phyloP scores from a whole-genome alignment of 768 basidiomycete species.

The Mycena leptocephala region DNA sequence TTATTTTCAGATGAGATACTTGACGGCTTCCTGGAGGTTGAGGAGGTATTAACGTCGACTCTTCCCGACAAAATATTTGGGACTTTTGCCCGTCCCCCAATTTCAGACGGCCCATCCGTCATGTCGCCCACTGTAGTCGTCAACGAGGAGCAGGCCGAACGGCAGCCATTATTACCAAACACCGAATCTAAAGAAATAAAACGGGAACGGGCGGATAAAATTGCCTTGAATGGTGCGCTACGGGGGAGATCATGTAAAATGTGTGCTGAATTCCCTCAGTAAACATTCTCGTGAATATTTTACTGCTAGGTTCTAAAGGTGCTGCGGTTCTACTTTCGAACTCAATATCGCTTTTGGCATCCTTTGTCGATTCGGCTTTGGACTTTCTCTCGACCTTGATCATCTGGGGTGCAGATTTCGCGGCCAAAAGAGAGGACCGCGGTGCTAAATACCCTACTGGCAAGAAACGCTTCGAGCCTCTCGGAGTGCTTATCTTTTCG shows the following conservation, averaged over 20 bases:
- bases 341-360: constrained; percentile 37
- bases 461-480: constrained; percentile 39
- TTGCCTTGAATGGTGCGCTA: constrained; percentile 33
- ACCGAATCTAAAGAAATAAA: constrained; percentile 25
- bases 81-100: constrained; percentile 19
- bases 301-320: constrained; percentile 31
- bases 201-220: constrained; percentile 32
- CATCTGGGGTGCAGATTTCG: constrained; percentile 35
- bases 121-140: constrained; percentile 17
- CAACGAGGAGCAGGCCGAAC: constrained; percentile 21
- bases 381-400: constrained; percentile 38
- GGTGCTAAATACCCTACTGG: constrained; percentile 35
- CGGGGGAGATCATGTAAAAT: no score
- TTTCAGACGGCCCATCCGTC: constrained; percentile 20
- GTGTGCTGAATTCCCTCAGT: constrained; percentile 1
- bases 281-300: constrained; percentile 35
- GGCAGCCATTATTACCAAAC: constrained; percentile 29
- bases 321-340: constrained; percentile 29
- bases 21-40: constrained; percentile 33
- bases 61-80: constrained; percentile 26
- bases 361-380: constrained; percentile 38
- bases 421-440: constrained; percentile 31
- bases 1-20: constrained; percentile 27
- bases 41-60: constrained; percentile 29
- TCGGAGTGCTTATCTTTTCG: constrained; percentile 38